Evolutionary conservation across 345 rosid species (phyloP).

Genomic region (Eucalyptus curtisii): DNA sequence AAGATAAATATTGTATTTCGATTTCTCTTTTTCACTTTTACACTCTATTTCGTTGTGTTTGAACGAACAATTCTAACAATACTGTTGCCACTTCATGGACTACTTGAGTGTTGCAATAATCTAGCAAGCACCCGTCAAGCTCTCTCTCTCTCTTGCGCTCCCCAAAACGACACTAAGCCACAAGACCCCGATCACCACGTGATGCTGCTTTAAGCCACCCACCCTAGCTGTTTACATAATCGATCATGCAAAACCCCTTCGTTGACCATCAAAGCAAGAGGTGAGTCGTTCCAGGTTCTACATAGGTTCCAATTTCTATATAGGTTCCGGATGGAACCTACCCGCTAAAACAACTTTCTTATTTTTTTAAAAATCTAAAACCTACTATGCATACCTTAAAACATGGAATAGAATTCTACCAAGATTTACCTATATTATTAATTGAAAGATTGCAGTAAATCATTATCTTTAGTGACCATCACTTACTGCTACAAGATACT

Average conservation of each 20-base stretch:
- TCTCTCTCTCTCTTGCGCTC: no score
- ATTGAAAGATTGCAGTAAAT: no score
- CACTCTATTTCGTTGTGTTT: not conserved
- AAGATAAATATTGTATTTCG: no score
- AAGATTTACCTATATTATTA: no score
- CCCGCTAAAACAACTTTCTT: fast-evolving
- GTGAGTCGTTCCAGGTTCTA: no score
- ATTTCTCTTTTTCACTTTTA: not conserved
- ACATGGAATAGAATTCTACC: fast-evolving
- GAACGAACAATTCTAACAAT: no score
- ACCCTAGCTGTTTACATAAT: not conserved
- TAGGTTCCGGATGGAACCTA: no score
- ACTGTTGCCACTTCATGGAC: not conserved
- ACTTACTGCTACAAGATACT: no score
- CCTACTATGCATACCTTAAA: fast-evolving
- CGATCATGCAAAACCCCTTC: not conserved
- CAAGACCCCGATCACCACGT: not conserved
- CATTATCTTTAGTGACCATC: fast-evolving
- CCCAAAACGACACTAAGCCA: not conserved
- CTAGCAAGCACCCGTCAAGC: no score
- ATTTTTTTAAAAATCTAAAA: no score
- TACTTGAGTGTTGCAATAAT: no score
- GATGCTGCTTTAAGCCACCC: not conserved
- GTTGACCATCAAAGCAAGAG: no score
- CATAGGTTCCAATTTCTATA: fast-evolving